Evolutionary conservation across 2,329 filamentous ascomycete genomes (phyloP).

Genomic region (Talaromyces atroroseus): DNA sequence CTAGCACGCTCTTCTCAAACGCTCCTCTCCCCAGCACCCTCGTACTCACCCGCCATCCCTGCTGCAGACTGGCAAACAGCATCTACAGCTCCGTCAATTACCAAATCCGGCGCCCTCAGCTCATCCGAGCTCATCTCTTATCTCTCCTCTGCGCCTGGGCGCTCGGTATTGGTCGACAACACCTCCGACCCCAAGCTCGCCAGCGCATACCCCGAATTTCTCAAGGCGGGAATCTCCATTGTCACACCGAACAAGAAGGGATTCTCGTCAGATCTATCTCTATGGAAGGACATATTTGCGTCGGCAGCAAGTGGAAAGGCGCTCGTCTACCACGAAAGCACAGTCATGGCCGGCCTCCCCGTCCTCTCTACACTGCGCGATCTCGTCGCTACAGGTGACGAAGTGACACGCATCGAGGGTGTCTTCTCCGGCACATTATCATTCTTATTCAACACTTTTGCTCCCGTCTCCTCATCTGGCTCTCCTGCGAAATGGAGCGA

Average conservation of each 20-base stretch:
- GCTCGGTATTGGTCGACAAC: conserved; percentile 86
- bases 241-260: conserved; percentile 99
- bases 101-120: conserved; percentile 44
- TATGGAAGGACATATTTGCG: conserved; percentile 84
- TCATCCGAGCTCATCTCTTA: conserved; percentile 69
- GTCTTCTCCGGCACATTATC: conserved; percentile 98
- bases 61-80: conserved; percentile 53
- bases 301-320: conserved; percentile 60
- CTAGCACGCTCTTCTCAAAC: conserved; percentile 81
- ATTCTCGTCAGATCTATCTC: conserved; percentile 72
- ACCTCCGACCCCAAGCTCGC: conserved; percentile 87
- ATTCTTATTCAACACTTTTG: conserved; percentile 97
- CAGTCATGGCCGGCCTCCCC: conserved; percentile 86
- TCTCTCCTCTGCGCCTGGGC: conserved; percentile 69
- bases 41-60: conserved; percentile 60
- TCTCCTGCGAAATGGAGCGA: conserved; percentile 71
- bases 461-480: conserved; percentile 62
- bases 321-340: conserved; percentile 90
- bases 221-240: conserved; percentile 77
- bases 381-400: conserved; percentile 87
- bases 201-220: conserved; percentile 71
- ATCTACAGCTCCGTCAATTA: conserved; percentile 57
- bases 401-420: conserved; percentile 87
- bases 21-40: conserved; percentile 64
- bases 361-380: conserved; percentile 92